Conservation (phyloP, 2,329 filamentous ascomycete species). For the Bipolaris bicolor region DNA sequence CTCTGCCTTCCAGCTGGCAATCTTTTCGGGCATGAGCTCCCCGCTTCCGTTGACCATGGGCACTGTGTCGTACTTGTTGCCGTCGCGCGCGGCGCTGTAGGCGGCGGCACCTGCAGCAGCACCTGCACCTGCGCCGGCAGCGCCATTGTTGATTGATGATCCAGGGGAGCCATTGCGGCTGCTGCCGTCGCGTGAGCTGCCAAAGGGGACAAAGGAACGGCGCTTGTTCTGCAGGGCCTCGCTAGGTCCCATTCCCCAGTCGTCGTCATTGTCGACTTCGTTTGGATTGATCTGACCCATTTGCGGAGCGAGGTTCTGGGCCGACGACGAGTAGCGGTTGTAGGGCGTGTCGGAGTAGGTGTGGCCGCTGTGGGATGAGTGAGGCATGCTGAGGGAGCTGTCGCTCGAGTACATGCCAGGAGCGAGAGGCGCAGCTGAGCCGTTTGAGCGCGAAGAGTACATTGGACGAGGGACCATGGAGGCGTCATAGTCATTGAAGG, state of each 20-base stretch:
- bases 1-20: constrained; percentile 64
- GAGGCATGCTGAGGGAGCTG: constrained; percentile 58
- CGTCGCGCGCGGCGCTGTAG: constrained; percentile 34
- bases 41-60: constrained; percentile 33
- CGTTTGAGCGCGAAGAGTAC: constrained; percentile 32
- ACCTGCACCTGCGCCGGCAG: constrained; percentile 51
- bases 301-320: constrained; percentile 39
- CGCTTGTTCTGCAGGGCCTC: constrained; percentile 57
- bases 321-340: constrained; percentile 59
- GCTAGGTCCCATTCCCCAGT: constrained; percentile 71
- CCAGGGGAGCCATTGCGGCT: constrained; percentile 48
- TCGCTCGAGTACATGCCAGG: constrained; percentile 44
- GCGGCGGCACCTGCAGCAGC: constrained; percentile 47
- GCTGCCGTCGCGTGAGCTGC: constrained; percentile 51
- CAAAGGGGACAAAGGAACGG: constrained; percentile 66
- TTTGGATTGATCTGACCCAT: constrained; percentile 71
- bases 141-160: constrained; percentile 44
- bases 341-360: constrained; percentile 71
- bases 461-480: constrained; percentile 28
- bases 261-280: constrained; percentile 84
- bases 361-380: constrained; percentile 35
- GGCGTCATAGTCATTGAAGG: constrained; percentile 38
- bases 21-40: constrained; percentile 62
- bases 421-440: constrained; percentile 33
- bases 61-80: constrained; percentile 65